A percentile compares a stretch with the other conserved stretches of the same genome.
Conservation (phyloP, 257 asterid species). For the Penstemon davidsonii region DNA sequence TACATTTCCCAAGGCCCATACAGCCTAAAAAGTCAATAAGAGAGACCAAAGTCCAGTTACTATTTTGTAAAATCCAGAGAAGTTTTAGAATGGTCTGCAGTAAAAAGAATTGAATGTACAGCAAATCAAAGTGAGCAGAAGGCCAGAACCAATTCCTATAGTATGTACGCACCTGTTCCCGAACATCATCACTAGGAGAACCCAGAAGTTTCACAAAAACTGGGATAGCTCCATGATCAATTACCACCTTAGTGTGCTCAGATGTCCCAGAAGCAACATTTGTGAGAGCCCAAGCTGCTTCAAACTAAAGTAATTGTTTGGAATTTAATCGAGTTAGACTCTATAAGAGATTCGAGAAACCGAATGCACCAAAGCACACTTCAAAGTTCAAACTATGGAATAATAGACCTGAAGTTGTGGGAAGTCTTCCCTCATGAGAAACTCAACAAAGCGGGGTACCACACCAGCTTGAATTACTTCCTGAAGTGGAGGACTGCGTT, state of each 20-base stretch:
- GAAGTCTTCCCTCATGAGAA: slow-evolving; percentile 73
- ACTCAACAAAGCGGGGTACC: slow-evolving; percentile 81
- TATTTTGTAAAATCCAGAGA: neutral
- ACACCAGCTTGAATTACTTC: slow-evolving; percentile 87
- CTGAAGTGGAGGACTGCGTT: slow-evolving; percentile 83
- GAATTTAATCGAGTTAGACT: neutral
- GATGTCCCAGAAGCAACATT: slow-evolving; percentile 95
- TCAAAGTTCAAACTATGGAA: neutral
- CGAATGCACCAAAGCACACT: neutral
- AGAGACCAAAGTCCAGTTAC: neutral
- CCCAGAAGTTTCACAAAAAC: slow-evolving; percentile 74
- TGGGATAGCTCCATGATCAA: slow-evolving; percentile 88
- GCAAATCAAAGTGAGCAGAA: neutral
- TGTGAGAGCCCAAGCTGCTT: slow-evolving; percentile 98
- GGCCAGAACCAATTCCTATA: neutral
- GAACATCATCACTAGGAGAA: slow-evolving; percentile 87
- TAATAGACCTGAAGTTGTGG: slow-evolving; percentile 79
- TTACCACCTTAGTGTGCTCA: slow-evolving; percentile 83
- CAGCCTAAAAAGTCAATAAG: slow-evolving; percentile 56
- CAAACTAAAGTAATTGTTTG: slow-evolving; percentile 50
- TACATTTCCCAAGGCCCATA: slow-evolving; percentile 93
- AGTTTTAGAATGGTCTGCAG: neutral
- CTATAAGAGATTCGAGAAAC: neutral
- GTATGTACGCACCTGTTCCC: slow-evolving; percentile 67
- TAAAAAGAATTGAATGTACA: neutral